Percentiles rank a stretch among this genome's conserved stretches.
Evolutionary conservation across 1,284 basidiomycete species (phyloP).

Genomic region (Rhodotorula mucilaginosa): DNA sequence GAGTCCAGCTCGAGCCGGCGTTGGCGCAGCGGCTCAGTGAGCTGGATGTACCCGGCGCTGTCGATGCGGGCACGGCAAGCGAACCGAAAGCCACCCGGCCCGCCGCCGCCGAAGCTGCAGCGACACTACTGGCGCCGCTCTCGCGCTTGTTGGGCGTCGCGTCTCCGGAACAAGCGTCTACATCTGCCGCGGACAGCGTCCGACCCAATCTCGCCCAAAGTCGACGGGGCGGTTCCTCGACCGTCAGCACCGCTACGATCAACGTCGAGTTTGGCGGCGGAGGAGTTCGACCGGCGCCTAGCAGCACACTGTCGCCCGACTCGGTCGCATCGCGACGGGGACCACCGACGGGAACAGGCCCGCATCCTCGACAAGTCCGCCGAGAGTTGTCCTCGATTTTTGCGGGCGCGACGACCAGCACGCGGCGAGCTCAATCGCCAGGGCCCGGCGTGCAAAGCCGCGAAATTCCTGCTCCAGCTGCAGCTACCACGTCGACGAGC

Average conservation of each 20-base stretch:
- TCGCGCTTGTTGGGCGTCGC: slow-evolving; percentile 62
- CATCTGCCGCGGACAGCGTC: not conserved
- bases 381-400: slow-evolving; percentile 43
- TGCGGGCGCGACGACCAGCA: slow-evolving; percentile 31
- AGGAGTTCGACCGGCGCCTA: slow-evolving; percentile 54
- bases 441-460: slow-evolving; percentile 17
- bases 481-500: not conserved
- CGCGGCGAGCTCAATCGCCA: not conserved
- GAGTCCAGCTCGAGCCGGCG: slow-evolving; percentile 82
- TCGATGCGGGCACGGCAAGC: slow-evolving; percentile 54
- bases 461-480: not conserved
- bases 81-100: slow-evolving; percentile 46
- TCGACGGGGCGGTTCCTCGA: slow-evolving; percentile 69
- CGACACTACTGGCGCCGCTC: slow-evolving; percentile 61
- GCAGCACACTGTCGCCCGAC: slow-evolving; percentile 62
- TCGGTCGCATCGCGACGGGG: not conserved
- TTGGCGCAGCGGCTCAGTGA: slow-evolving; percentile 71
- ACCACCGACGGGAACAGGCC: not conserved
- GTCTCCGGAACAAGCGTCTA: not conserved
- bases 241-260: slow-evolving; percentile 80
- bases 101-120: not conserved
- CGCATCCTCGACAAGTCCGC: slow-evolving; percentile 15
- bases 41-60: slow-evolving; percentile 34
- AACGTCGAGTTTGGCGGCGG: slow-evolving; percentile 86
- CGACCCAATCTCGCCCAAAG: slow-evolving; percentile 14